Percentiles rank a stretch among this genome's conserved stretches.
These are phyloP conservation scores for Aspergillus spinulosporus DNA, from an alignment of 2,329 filamentous ascomycete species.

Conservation along the genomic window DNA sequence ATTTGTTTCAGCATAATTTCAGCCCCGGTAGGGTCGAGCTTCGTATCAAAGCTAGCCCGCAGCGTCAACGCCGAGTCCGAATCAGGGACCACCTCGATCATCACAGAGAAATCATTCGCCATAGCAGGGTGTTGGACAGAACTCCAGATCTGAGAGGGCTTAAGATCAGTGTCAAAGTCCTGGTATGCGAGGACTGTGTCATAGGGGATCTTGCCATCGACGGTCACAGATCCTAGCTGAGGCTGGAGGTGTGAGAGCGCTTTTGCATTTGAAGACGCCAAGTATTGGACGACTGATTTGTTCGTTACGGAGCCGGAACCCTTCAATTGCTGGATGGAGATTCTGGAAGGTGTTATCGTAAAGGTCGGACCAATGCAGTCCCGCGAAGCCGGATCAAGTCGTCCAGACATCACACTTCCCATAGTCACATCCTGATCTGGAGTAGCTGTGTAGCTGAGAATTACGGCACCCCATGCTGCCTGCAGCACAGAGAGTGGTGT, in stretches of 20 bases:
- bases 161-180: conserved; percentile 28
- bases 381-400: conserved; percentile 27
- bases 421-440: conserved; percentile 38
- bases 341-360: conserved; percentile 36
- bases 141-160: conserved; percentile 20
- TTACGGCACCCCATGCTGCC: conserved; percentile 39
- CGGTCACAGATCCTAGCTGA: conserved; percentile 26
- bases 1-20: conserved; percentile 31
- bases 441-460: conserved; percentile 35
- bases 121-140: conserved; percentile 28
- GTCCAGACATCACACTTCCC: conserved; percentile 37
- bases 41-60: conserved; percentile 29
- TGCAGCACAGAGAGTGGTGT: conserved; percentile 40
- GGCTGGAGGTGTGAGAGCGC: conserved; percentile 28
- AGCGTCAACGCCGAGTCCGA: conserved; percentile 27
- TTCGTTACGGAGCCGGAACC: conserved; percentile 22
- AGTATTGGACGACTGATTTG: conserved; percentile 25
- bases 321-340: conserved; percentile 25
- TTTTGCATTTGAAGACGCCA: conserved; percentile 27
- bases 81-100: conserved; percentile 34
- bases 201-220: conserved; percentile 34
- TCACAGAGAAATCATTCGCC: conserved; percentile 35
- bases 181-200: conserved; percentile 40
- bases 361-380: conserved; percentile 37
- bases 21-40: conserved; percentile 27